Percentiles rank a stretch among this genome's conserved stretches.
Conservation (phyloP, 805 yeast species). For the Torulaspora microellipsoides region DNA sequence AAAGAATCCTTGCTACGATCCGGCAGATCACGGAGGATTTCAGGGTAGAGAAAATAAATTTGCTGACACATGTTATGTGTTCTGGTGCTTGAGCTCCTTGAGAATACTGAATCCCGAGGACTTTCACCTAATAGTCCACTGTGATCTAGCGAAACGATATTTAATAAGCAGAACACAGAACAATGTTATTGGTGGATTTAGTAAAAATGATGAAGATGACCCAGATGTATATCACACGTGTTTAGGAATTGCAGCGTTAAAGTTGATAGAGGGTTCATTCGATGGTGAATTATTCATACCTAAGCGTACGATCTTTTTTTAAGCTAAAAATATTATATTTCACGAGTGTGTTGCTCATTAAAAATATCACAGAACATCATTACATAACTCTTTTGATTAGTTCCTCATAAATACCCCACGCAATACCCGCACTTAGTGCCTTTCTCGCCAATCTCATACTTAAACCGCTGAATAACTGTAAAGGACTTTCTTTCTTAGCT, state of each 20-base stretch:
- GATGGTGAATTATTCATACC: constrained; percentile 33
- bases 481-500: constrained; percentile 43
- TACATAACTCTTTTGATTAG: constrained; percentile 44
- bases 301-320: neutral
- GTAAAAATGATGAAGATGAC: constrained; percentile 55
- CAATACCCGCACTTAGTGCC: constrained; percentile 88
- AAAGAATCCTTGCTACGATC: constrained; percentile 39
- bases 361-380: neutral
- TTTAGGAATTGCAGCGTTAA: constrained; percentile 53
- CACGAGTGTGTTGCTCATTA: neutral
- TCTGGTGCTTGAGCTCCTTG: constrained; percentile 72
- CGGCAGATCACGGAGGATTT: constrained; percentile 65
- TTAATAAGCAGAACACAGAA: constrained; percentile 57
- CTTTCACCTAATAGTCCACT: constrained; percentile 35
- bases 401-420: constrained; percentile 97
- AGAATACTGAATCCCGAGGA: constrained; percentile 24
- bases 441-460: constrained; percentile 77
- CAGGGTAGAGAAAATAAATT: constrained; percentile 84
- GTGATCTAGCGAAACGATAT: constrained; percentile 37
- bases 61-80: constrained; percentile 83
- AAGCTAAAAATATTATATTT: neutral
- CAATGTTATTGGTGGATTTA: constrained; percentile 68
- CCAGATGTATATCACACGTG: constrained; percentile 72
- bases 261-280: constrained; percentile 34
- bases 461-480: constrained; percentile 75